These are phyloP conservation scores for Wickerhamomyces chambardii DNA, from an alignment of 805 yeast species.

Conservation along the genomic window DNA sequence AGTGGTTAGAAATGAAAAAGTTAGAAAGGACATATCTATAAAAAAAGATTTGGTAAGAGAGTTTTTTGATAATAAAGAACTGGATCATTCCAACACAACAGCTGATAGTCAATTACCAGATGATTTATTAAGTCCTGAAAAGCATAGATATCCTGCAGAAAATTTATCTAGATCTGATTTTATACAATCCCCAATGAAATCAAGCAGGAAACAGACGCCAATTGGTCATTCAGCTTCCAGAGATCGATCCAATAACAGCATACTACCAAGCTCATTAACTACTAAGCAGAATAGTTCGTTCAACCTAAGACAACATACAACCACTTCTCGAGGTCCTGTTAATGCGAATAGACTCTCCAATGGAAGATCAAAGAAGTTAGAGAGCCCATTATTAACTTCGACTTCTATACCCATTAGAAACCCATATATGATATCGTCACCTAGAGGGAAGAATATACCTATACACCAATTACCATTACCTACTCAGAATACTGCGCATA, in stretches of 20 bases:
- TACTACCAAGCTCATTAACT: background rate
- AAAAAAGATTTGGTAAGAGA: background rate
- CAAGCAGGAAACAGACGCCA: background rate
- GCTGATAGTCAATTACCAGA: conserved; percentile 12
- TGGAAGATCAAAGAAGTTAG: background rate
- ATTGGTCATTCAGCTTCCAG: background rate
- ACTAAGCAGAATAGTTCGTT: background rate
- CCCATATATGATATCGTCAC: background rate
- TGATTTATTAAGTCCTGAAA: conserved; percentile 18
- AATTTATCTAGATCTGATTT: conserved; percentile 3
- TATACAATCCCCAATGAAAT: background rate
- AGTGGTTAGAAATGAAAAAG: background rate
- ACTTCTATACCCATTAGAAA: background rate
- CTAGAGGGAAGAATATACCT: background rate
- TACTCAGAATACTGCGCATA: too few species aligned
- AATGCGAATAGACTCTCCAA: too few species aligned
- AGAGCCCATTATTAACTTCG: background rate
- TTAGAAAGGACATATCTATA: too few species aligned
- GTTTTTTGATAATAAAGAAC: background rate
- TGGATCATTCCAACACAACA: conserved; percentile 11
- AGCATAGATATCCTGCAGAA: conserved; percentile 12
- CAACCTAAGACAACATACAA: background rate
- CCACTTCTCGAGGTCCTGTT: background rate
- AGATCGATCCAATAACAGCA: too few species aligned
- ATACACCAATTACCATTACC: too few species aligned